These are phyloP conservation scores for Penicillium ucsense DNA, from an alignment of 495 filamentous ascomycete genomes.

Conservation along the genomic window DNA sequence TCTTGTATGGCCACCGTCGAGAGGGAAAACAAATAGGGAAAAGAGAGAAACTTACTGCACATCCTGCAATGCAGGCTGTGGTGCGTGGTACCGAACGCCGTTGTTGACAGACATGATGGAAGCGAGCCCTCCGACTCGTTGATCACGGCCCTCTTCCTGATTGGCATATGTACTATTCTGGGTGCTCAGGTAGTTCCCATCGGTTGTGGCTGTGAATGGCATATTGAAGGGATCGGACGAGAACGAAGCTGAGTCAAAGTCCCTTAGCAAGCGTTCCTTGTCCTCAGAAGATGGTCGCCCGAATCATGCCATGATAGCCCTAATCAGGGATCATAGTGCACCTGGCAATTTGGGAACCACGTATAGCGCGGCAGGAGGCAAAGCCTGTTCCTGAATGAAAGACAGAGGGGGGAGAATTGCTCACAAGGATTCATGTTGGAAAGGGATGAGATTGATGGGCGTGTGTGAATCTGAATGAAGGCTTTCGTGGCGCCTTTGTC, in stretches of 20 bases:
- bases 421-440: constrained; percentile 20
- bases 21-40: constrained; percentile 4
- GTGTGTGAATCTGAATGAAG: too few relatives aligned
- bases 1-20: not conserved
- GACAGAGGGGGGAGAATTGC: constrained; percentile 4
- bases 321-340: too few relatives aligned
- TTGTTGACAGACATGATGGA: constrained; percentile 34
- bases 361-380: too few relatives aligned
- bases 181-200: constrained; percentile 31
- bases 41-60: constrained; percentile 38
- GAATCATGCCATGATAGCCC: too few relatives aligned
- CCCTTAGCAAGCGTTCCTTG: not conserved
- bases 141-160: constrained; percentile 33
- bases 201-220: constrained; percentile 29
- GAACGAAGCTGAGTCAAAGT: constrained; percentile 20
- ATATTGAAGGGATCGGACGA: constrained; percentile 30
- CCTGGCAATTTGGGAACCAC: too few relatives aligned
- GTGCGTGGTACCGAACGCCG: constrained; percentile 38
- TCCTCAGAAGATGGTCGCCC: not conserved
- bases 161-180: constrained; percentile 28
- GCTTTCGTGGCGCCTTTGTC: too few relatives aligned
- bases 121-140: constrained; percentile 34
- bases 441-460: too few relatives aligned
- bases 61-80: constrained; percentile 35
- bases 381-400: not conserved